These are phyloP conservation scores for Cyclotella atomus DNA, from an alignment of 108 stramenopile species.

Conservation along the genomic window DNA sequence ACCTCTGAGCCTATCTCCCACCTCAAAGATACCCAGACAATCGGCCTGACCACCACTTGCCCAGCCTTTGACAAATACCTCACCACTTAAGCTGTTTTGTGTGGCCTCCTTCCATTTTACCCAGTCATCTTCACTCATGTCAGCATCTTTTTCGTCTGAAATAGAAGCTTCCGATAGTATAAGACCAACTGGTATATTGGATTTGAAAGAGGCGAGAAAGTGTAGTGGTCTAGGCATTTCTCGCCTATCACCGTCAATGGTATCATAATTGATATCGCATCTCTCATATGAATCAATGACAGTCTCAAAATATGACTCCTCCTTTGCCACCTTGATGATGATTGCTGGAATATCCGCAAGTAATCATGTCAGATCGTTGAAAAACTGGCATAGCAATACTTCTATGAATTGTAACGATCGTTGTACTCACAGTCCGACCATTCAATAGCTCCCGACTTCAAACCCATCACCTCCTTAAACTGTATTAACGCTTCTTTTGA, in stretches of 20 bases:
- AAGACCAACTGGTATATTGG: conserved; percentile 60
- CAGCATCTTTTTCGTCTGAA: conserved; percentile 44
- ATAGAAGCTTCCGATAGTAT: conserved; percentile 64
- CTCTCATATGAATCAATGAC: conserved; percentile 65
- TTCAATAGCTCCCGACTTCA: conserved; percentile 23
- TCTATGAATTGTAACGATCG: no score
- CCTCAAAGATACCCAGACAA: conserved; percentile 72
- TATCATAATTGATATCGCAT: conserved; percentile 36
- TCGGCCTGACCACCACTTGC: conserved; percentile 66
- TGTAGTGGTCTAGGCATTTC: conserved; percentile 72
- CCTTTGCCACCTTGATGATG: conserved; percentile 24
- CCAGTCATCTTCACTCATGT: conserved; percentile 33
- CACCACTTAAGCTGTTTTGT: conserved; percentile 58
- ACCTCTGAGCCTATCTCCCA: conserved; percentile 77
- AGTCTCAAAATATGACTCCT: conserved; percentile 60
- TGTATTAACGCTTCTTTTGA: conserved; percentile 52
- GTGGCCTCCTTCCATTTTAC: conserved; percentile 67
- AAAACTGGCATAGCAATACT: no score
- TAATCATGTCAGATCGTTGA: no score
- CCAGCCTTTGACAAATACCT: conserved; percentile 79
- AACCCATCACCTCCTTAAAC: conserved; percentile 39
- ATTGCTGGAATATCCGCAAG: background rate
- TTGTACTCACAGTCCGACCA: conserved; percentile 20
- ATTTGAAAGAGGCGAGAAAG: conserved; percentile 81
- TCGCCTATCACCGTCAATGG: conserved; percentile 13